Percentiles rank a stretch among this genome's conserved stretches.
Evolutionary conservation across 2,329 filamentous ascomycete genomes (phyloP).

Genomic region (Microcera coccophila): DNA sequence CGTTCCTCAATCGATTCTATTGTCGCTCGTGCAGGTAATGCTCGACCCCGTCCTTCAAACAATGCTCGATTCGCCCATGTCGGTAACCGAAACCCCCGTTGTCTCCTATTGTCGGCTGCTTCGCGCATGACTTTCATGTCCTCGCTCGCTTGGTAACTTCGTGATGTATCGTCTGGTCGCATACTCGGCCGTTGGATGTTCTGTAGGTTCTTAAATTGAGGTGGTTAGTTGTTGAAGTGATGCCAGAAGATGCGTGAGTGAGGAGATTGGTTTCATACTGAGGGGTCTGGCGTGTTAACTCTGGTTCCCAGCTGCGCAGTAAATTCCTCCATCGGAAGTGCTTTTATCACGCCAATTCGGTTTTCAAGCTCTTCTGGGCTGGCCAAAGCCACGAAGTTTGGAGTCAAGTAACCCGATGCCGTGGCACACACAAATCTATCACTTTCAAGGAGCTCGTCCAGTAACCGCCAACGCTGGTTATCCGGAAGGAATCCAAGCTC

Average conservation of each 20-base stretch:
- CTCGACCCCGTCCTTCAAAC: constrained; percentile 13
- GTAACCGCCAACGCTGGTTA: constrained; percentile 33
- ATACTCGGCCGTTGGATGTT: constrained; percentile 26
- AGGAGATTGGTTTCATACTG: constrained; percentile 28
- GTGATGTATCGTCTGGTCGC: constrained; percentile 7
- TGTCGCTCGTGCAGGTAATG: constrained; percentile 9
- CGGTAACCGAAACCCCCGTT: constrained; percentile 25
- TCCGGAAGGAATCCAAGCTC: constrained; percentile 31
- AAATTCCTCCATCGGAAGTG: constrained; percentile 26
- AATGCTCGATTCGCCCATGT: constrained; percentile 32
- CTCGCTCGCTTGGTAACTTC: constrained; percentile 19
- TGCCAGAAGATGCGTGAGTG: neutral
- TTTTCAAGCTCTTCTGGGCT: constrained; percentile 23
- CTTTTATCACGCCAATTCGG: constrained; percentile 24
- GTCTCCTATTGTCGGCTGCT: constrained; percentile 29
- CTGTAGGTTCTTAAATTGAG: constrained; percentile 28
- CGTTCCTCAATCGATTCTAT: constrained; percentile 4
- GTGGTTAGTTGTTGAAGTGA: neutral
- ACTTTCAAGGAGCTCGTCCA: constrained; percentile 24
- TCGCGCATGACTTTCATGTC: constrained; percentile 34
- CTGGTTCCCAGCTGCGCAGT: constrained; percentile 16
- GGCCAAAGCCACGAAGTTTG: constrained; percentile 28
- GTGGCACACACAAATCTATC: constrained; percentile 32
- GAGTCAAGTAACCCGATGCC: constrained; percentile 23
- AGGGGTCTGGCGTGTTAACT: constrained; percentile 25